Base-by-base conservation (phyloP, 768 basidiomycete genomes). In the Clavaria fumosa region DNA sequence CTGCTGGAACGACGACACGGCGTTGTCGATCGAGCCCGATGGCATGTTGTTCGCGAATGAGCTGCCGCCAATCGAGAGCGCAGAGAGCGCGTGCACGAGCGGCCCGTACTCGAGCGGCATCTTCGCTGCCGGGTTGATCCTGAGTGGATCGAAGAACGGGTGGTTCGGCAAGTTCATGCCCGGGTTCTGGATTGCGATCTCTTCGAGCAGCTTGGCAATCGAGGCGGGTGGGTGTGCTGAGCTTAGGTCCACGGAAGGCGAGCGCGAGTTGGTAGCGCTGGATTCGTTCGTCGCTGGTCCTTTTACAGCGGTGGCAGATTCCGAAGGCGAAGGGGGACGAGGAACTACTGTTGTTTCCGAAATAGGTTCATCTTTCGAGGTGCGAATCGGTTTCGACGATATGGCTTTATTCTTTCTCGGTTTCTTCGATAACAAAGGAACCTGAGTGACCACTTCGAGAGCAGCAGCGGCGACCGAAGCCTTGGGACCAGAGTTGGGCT, bases 1-100 rank as follows among this genome's bases (percentile, higher is more conserved):
- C 49, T 86, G 83, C 47, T 90, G 84, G 61, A 89, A 89, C 10
- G 84, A 85, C 3, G 82, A 79, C 20, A 89, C 83, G 1, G 85
- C 84, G 22, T 84, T 82, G 53, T 89, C 85, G 50, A 88, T 85
- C n/a, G 83, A 82, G 7, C 81, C 80, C 4, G 81, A 76, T 11
- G 85, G 82, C 62, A 85, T 76, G 47, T 74, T 81, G 45, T 75
- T 78, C 24, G 82, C 76, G 48, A 86, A 86, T 5, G 81, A 83
- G 6, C 81, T 80, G 7, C 84, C 80, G 2, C 82, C 82, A 10
- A 84, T 80, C 1, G 86, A 88, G 23, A 89, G 61, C 9, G 85
- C 82, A 5, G 86, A 86, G 19, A 89, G 57, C 1, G 86, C 85
- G 49, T 86, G 82, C 1, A 86, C 84, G 33, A 89, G 60, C 22